Base-by-base conservation (phyloP, 139 green algal genomes). In the Chlamydomonas incerta region DNA sequence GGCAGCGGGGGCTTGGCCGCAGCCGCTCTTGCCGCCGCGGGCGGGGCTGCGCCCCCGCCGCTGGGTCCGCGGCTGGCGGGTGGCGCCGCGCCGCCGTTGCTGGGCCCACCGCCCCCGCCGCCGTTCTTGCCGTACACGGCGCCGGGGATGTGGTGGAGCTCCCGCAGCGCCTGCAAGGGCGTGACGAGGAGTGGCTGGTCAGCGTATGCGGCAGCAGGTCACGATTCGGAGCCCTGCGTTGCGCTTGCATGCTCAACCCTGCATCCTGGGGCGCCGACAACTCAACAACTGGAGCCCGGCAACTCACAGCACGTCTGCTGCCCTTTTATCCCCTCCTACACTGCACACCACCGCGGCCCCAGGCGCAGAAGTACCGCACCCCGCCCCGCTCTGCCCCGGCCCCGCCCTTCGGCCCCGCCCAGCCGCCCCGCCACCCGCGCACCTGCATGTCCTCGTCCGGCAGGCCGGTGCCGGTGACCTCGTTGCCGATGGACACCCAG, bases 401-500 rank as follows among this genome's bases (percentile, higher is more conserved):
- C 75, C 0, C 73, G 65, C 72, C 37, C n/a, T 50, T 14, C n/a
- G n/a, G 41, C 41, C 41, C 41, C 8, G 6, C 41, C 41, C 41
- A 13, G 41, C 41, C 1, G 50, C 17, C 18, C 80, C n/a, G 82
- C 15, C 35, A 13, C 88, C 41, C 13, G 74, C 73, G 0, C 55
- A 62, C 55, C 55, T 29, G 52, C 62, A 90, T 46, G 82, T 94
- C 90, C 31, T 87, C 87, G 37, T 88, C 88, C 10, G 91, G 91
- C 72, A 93, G 84, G 2, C 92, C 92, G 26, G 91, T 95, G 63
- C 95, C 96, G 10, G 95, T 97, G 0, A 99, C 95, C 87, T 99
- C 96, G 85, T 99, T 98, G 76, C 96, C 96, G 1, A 99, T 86
- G 20, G 92, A 97, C 18, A 98, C 96, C 96, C 96, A 99, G 88